Percentiles rank a stretch among this genome's conserved stretches.
Evolutionary conservation across 2,329 filamentous ascomycete species (phyloP).

Genomic region (Fusarium sp.): DNA sequence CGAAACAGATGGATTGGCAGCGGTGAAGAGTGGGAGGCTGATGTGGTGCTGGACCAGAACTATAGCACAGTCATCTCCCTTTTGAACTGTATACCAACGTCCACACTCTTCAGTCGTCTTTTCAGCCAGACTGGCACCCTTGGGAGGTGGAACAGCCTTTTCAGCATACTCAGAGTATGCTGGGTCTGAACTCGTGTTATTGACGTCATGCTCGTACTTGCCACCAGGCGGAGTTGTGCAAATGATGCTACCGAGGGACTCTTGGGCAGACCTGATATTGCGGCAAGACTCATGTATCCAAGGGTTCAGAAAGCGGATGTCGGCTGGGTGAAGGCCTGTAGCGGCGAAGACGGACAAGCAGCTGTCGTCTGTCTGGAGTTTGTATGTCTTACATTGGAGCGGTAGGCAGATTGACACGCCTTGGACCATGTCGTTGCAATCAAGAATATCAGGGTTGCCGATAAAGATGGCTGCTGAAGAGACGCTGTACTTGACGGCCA

Average conservation of each 20-base stretch:
- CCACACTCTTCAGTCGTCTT: neutral
- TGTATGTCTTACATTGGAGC: conserved; percentile 19
- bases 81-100: neutral
- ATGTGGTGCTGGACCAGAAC: neutral
- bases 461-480: conserved; percentile 24
- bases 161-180: neutral
- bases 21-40: neutral
- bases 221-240: neutral
- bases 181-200: neutral
- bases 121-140: neutral
- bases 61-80: neutral
- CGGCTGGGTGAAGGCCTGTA: neutral
- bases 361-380: neutral
- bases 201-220: neutral
- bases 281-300: neutral
- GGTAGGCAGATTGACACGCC: conserved; percentile 15
- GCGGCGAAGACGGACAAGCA: neutral
- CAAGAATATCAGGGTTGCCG: conserved; percentile 9
- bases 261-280: neutral
- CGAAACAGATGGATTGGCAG: neutral
- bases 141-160: neutral
- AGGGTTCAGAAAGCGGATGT: neutral
- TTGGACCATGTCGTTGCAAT: conserved; percentile 15
- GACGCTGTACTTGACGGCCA: conserved; percentile 24
- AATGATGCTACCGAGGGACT: neutral